These are phyloP conservation scores for Starmerella etchellsii DNA, from an alignment of 805 yeast species.

Conservation along the genomic window DNA sequence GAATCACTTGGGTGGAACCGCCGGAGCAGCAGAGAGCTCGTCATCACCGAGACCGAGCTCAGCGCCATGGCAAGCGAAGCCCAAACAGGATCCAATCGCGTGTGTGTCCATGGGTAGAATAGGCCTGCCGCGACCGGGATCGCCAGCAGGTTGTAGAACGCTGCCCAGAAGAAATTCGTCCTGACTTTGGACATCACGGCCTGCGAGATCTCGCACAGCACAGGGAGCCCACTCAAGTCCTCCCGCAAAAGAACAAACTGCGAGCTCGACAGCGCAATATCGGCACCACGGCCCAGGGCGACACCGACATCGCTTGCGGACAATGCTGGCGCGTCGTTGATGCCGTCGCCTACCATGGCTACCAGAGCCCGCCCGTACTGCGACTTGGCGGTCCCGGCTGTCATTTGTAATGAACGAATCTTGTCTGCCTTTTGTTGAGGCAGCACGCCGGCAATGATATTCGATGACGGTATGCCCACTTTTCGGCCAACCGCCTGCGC, in stretches of 20 bases:
- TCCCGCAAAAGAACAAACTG: constrained; percentile 53
- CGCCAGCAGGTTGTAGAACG: constrained; percentile 69
- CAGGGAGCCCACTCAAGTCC: constrained; percentile 39
- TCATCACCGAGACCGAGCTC: constrained; percentile 78
- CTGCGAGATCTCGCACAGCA: constrained; percentile 51
- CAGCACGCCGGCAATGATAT: constrained; percentile 56
- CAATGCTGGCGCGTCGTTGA: constrained; percentile 72
- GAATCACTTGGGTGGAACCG: constrained; percentile 33
- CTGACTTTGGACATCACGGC: constrained; percentile 63
- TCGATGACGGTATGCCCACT: constrained; percentile 40
- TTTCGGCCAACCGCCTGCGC: constrained; percentile 55
- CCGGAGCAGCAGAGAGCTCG: constrained; percentile 62
- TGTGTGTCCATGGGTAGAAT: constrained; percentile 63
- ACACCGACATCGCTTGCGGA: constrained; percentile 66
- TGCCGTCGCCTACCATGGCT: constrained; percentile 78
- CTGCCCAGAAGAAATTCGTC: constrained; percentile 77
- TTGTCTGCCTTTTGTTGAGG: constrained; percentile 61
- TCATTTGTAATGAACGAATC: constrained; percentile 41
- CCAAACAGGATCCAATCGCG: constrained; percentile 65
- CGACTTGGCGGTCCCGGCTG: constrained; percentile 21
- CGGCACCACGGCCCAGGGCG: constrained; percentile 66
- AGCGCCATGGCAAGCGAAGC: constrained; percentile 91
- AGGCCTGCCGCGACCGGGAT: constrained; percentile 91
- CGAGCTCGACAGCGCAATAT: constrained; percentile 59
- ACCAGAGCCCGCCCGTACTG: constrained; percentile 31